Percentiles rank a stretch among this genome's conserved stretches.
Evolutionary conservation across 2,329 filamentous ascomycete species (phyloP).

Genomic region (Sarocladium strictum): DNA sequence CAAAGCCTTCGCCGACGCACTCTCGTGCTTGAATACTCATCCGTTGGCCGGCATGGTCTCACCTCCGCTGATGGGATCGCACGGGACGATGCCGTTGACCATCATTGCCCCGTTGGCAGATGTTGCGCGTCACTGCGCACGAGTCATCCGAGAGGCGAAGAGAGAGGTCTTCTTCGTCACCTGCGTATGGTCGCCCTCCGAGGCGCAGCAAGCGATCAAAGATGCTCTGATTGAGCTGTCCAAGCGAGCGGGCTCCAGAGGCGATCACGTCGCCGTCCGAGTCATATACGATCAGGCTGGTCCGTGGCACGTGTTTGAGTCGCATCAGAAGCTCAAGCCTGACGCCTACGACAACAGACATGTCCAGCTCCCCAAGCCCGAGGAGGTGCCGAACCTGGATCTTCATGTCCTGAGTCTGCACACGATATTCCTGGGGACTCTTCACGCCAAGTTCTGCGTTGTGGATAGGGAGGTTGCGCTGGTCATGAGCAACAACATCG

Average conservation of each 20-base stretch:
- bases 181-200: slow-evolving; percentile 68
- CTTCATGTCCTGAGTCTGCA: slow-evolving; percentile 71
- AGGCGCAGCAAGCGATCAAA: slow-evolving; percentile 61
- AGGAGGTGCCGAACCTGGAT: slow-evolving; percentile 66
- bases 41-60: slow-evolving; percentile 45
- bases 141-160: slow-evolving; percentile 67
- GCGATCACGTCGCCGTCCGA: slow-evolving; percentile 58
- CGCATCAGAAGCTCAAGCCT: slow-evolving; percentile 54
- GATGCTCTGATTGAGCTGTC: slow-evolving; percentile 66
- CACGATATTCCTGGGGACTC: slow-evolving; percentile 62
- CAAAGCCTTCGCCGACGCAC: slow-evolving; percentile 59
- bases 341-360: slow-evolving; percentile 51
- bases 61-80: slow-evolving; percentile 44
- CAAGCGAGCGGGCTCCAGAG: slow-evolving; percentile 51
- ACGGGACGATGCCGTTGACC: slow-evolving; percentile 61
- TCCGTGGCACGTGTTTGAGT: slow-evolving; percentile 57
- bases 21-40: slow-evolving; percentile 48
- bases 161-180: slow-evolving; percentile 69
- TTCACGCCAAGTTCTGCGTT: slow-evolving; percentile 73
- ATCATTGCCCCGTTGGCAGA: slow-evolving; percentile 54
- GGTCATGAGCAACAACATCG: slow-evolving; percentile 73
- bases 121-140: slow-evolving; percentile 68
- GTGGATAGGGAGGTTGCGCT: slow-evolving; percentile 67
- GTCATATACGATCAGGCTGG: slow-evolving; percentile 70
- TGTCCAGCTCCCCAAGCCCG: slow-evolving; percentile 53